Evolutionary conservation across 352 stramenopile species (phyloP), one percentile per base, ranked within the genome.

Genomic region (Phytophthora citrophthora): DNA sequence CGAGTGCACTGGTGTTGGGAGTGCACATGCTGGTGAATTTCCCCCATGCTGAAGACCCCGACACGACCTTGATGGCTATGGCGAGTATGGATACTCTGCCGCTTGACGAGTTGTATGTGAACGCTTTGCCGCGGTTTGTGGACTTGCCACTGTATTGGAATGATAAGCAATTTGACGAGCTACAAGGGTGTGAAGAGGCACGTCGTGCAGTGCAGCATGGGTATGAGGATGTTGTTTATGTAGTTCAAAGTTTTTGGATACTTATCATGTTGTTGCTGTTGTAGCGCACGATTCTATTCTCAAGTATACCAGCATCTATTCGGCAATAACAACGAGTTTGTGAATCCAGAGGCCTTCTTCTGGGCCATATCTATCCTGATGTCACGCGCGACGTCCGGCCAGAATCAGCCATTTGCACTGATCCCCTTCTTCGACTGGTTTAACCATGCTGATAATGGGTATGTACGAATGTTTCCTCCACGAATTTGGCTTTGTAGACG

Each of bases 391-490:
- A 94, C 86, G 50, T 94, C 85, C 11, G 83, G 84, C 10, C 70
- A 76, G 24, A 49, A 78, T 29, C 86, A 94, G 67, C 87, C 87
- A 23, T 95, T 95, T 72, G 78, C 85, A 18, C 74, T 95, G 13
- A 89, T 93, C 27, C 87, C 87, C 29, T 91, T 93, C 66, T 93
- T 95, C 53, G 87, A 95, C 74, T 95, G 79, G 80, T 94, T 94
- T 64, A 93, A 95, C 53, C 87, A 95, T 51, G 68, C 70, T 24
- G 70, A 86, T 44, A 72, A 73, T 16, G 74, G 81, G 83, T 93
- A 74, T 26, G 61, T 13, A 13, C 1, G 2, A 40, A 46, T 23
- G 4, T 29, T 24, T 52, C 12, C 3, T 53, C 58, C 23, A 16
- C 2, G 23, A 41, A 32, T 45, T 32, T 48, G 15, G 48, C 52